Evolutionary conservation across 495 filamentous ascomycete genomes (phyloP).

Genomic region (Penicillium ochrochloron): DNA sequence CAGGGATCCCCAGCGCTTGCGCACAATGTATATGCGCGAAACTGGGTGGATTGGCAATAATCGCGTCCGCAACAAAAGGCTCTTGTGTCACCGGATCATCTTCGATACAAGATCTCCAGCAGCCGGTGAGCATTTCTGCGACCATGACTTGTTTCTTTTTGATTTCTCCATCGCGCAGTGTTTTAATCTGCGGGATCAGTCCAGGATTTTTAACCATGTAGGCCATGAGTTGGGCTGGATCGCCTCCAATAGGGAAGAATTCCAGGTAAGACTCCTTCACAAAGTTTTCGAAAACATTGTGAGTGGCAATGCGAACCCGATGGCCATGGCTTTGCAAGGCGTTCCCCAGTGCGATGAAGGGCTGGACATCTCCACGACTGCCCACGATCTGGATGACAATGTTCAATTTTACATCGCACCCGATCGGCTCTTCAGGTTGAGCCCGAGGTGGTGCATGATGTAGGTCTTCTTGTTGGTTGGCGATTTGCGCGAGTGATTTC

Average conservation of each 20-base stretch:
- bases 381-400: conserved; percentile 77
- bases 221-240: conserved; percentile 64
- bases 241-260: conserved; percentile 62
- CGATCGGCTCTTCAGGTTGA: not conserved
- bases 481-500: conserved; percentile 23
- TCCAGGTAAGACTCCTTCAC: conserved; percentile 55
- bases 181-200: conserved; percentile 47
- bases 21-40: conserved; percentile 71
- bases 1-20: conserved; percentile 61
- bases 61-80: conserved; percentile 68
- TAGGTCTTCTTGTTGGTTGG: conserved; percentile 16
- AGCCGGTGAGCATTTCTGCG: conserved; percentile 58
- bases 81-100: conserved; percentile 20
- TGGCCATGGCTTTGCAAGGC: conserved; percentile 46
- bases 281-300: conserved; percentile 60
- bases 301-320: conserved; percentile 63
- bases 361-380: conserved; percentile 69
- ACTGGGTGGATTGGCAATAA: conserved; percentile 70
- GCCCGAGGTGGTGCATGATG: not conserved
- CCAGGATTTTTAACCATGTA: conserved; percentile 57
- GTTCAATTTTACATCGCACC: conserved; percentile 50
- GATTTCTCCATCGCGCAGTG: conserved; percentile 47
- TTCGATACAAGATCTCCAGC: conserved; percentile 42
- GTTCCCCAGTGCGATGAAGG: conserved; percentile 65
- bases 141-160: conserved; percentile 47